Evolutionary conservation across 768 basidiomycete genomes (phyloP).

Genomic region (Boletus tylopilopsis): DNA sequence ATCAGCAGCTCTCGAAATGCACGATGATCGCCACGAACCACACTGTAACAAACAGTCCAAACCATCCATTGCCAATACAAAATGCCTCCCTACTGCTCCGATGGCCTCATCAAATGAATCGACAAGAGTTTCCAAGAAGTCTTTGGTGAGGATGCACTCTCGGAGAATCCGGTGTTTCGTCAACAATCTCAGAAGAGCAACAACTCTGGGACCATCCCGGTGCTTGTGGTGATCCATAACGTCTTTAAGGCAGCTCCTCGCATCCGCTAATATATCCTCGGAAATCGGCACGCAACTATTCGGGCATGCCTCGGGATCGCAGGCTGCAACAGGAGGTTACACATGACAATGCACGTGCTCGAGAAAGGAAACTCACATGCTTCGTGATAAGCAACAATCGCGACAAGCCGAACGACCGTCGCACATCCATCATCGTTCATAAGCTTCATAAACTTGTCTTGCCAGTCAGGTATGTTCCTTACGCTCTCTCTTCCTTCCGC

Average conservation of each 20-base stretch:
- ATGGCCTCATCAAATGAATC: conserved; percentile 12
- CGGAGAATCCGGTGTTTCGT: conserved; percentile 15
- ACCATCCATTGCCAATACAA: conserved; percentile 23
- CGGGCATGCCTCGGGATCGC: background rate
- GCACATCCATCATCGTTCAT: conserved; percentile 10
- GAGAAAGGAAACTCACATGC: conserved; percentile 9
- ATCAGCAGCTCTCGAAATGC: background rate
- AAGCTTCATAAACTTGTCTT: conserved; percentile 5
- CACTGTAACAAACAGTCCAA: conserved; percentile 16
- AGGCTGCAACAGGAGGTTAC: conserved; percentile 1
- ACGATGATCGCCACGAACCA: conserved; percentile 3
- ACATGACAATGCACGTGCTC: background rate
- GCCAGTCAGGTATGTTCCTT: conserved; percentile 14
- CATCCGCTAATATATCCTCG: conserved; percentile 3
- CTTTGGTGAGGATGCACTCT: conserved; percentile 11
- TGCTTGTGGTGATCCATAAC: conserved; percentile 15
- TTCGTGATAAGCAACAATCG: conserved; percentile 22
- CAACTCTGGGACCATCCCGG: conserved; percentile 16
- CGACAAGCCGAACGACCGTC: conserved; percentile 18
- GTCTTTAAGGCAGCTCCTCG: conserved; percentile 8
- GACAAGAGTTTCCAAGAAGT: conserved; percentile 12
- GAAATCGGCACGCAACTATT: background rate
- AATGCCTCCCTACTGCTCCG: background rate
- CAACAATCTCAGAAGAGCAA: conserved; percentile 20
- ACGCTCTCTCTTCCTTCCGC: conserved; percentile 20